Base-by-base conservation (phyloP, 176 grass and related monocot genomes). In the Tuctoria greenei region DNA sequence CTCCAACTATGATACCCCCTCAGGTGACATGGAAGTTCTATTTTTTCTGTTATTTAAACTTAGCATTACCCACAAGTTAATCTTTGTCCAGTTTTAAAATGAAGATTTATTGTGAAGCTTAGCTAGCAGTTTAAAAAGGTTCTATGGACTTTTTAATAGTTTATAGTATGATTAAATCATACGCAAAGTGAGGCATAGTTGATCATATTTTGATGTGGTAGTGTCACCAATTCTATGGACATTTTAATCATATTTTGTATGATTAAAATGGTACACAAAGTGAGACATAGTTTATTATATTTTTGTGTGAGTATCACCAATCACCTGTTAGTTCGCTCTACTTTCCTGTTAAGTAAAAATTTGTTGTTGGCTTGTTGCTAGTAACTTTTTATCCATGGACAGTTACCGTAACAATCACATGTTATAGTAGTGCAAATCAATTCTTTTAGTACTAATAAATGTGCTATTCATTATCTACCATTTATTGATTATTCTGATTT, bases 1-100 rank as follows among this genome's bases (percentile, higher is more conserved):
- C 93, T 8, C 81, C 86, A 75, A 52, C 88, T 80, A 86, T 97
- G 67, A 82, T 97, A 0, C 72, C 87, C 54, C 90, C 93, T 69
- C 93, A 92, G 92, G 92, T 95, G 81, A 67, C 50, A 56, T 58
- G 38, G 51, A 40, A 20, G 4, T 58, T 63, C 1, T 78, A 49
- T 56, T 40, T 25, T 20, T 67, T 8, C 10, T 76, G 51, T 56
- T 20, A 44, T 45, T 75, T 36, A 4, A 61, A 61, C 17, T 68
- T 80, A 31, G 3, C 31, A 20, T 43, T 51, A 62, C 8, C 24
- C 15, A 52, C 24, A 41, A 6, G 1, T 52, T 67, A 49, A 54
- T 37, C 5, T 14, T 11, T 46, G 16, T 51, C 4, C 7, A 46
- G 11, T 2, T 67, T 40, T 37, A 52, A 75, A 34, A 46, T 31